A percentile compares a stretch with the other conserved stretches of the same genome.
Evolutionary conservation across 345 rosid species (phyloP).

Genomic region (Syzygium aqueum): DNA sequence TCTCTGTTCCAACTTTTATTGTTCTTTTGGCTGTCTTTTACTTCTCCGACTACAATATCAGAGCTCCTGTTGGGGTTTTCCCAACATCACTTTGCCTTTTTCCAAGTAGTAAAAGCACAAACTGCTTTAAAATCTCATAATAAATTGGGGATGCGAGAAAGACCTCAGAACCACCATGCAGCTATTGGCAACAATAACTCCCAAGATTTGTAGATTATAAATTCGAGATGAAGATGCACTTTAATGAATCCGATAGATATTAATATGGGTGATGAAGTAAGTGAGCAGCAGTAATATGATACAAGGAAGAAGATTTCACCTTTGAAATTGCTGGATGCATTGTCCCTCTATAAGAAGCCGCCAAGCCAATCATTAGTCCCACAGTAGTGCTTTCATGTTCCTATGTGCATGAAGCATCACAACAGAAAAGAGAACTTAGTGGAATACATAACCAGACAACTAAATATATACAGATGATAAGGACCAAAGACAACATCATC

Average conservation of each 20-base stretch:
- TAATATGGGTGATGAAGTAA: background rate
- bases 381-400: slow-evolving; percentile 91
- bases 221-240: background rate
- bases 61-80: background rate
- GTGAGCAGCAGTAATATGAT: background rate
- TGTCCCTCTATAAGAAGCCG: slow-evolving; percentile 88
- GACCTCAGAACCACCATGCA: background rate
- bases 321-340: slow-evolving; percentile 91
- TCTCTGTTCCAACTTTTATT: background rate
- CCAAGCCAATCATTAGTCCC: slow-evolving; percentile 94
- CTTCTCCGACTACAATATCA: background rate
- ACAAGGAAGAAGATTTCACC: slow-evolving; percentile 26
- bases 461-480: background rate
- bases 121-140: background rate
- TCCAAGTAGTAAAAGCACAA: background rate
- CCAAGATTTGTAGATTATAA: background rate
- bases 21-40: background rate
- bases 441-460: background rate
- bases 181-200: background rate
- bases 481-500: background rate
- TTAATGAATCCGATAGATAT: background rate
- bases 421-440: background rate
- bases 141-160: background rate
- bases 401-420: slow-evolving; percentile 23
- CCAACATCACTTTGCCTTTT: background rate